Percentiles rank a stretch among this genome's conserved stretches.
These are phyloP conservation scores for Sechiopsis laciniata DNA, from an alignment of 306 rosid genomes.

Conservation along the genomic window DNA sequence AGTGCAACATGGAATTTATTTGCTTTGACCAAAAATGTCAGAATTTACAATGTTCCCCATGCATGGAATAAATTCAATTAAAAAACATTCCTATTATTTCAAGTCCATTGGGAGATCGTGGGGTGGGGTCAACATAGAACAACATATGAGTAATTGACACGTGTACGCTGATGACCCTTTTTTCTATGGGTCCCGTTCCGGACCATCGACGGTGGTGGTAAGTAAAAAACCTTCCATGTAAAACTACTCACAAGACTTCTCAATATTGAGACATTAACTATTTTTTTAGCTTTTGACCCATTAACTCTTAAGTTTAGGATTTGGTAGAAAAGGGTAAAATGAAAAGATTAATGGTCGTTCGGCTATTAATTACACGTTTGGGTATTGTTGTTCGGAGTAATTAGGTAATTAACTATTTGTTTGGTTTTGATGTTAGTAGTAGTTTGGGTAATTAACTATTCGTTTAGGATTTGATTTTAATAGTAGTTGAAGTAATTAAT, in stretches of 20 bases:
- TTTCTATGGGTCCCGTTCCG: neutral
- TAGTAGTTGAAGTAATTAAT: too few relatives aligned
- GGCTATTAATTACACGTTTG: too few relatives aligned
- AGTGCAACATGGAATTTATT: neutral
- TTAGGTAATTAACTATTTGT: too few relatives aligned
- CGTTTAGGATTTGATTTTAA: too few relatives aligned
- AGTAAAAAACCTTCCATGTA: neutral
- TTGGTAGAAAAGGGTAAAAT: too few relatives aligned
- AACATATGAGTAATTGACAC: neutral
- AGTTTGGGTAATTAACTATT: too few relatives aligned
- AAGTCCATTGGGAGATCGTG: neutral
- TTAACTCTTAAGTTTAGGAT: too few relatives aligned
- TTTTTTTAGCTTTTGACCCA: too few relatives aligned
- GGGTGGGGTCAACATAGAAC: neutral
- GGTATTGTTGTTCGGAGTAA: too few relatives aligned
- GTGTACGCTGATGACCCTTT: neutral
- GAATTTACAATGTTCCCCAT: conserved; percentile 10
- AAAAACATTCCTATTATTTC: neutral
- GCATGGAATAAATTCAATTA: neutral
- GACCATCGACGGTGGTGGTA: neutral
- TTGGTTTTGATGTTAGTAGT: too few relatives aligned
- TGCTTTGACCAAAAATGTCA: conserved; percentile 14
- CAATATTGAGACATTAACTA: too few relatives aligned
- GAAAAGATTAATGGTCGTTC: too few relatives aligned
- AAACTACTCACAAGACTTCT: neutral